Evolutionary conservation across 345 rosid species (phyloP).

Genomic region (Ceriops zippeliana): DNA sequence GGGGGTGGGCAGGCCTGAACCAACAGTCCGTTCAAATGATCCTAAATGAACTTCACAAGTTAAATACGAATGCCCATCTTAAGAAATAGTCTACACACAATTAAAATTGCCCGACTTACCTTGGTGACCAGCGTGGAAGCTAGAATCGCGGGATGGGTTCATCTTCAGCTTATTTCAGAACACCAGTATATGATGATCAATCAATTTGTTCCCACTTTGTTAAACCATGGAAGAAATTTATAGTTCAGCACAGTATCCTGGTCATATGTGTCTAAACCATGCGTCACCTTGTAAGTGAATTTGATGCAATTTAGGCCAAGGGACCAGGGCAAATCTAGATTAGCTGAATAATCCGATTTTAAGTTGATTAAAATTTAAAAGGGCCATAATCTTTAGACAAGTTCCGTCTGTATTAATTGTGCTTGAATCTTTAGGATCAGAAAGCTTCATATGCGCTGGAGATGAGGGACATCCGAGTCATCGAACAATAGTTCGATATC

Average conservation of each 20-base stretch:
- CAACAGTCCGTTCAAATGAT: too few relatives aligned
- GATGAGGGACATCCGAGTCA: neutral
- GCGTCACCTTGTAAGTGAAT: neutral
- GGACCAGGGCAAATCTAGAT: neutral
- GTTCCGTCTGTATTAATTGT: too few relatives aligned
- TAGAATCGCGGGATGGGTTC: conserved; percentile 14
- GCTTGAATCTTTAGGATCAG: too few relatives aligned
- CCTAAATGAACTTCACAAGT: too few relatives aligned
- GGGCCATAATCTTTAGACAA: neutral
- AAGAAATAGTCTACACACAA: too few relatives aligned
- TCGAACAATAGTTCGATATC: neutral
- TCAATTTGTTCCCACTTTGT: neutral
- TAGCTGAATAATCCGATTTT: neutral
- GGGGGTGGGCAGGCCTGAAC: too few relatives aligned
- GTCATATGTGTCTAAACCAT: neutral
- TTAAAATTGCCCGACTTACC: neutral
- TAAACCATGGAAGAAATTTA: neutral
- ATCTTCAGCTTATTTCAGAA: neutral
- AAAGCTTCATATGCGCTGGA: too few relatives aligned
- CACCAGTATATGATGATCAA: neutral
- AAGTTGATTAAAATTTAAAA: neutral
- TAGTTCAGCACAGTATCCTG: neutral
- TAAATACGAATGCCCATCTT: too few relatives aligned
- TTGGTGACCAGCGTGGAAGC: conserved; percentile 32
- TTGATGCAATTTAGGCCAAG: neutral